These are phyloP conservation scores for Hypoxylon sp. DNA, from an alignment of 2,329 filamentous ascomycete species.

Conservation along the genomic window DNA sequence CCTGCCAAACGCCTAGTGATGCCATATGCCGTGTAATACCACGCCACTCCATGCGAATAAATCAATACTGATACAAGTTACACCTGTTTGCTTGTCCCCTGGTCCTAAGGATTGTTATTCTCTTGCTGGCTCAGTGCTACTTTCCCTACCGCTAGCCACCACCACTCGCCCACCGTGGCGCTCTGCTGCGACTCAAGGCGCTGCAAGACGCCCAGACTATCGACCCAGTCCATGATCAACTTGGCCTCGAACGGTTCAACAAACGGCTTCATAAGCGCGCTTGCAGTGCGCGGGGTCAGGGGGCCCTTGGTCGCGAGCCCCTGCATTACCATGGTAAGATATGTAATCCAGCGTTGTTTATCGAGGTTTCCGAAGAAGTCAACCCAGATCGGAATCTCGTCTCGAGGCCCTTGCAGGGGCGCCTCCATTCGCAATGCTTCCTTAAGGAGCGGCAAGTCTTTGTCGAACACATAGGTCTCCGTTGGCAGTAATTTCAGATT, in stretches of 20 bases:
- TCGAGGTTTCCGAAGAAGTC: conserved; percentile 76
- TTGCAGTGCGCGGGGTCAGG: conserved; percentile 66
- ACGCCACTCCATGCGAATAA: conserved; percentile 3
- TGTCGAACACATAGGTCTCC: conserved; percentile 68
- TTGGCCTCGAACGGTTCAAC: conserved; percentile 75
- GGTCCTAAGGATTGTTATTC: conserved; percentile 8
- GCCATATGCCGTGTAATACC: conserved; percentile 6
- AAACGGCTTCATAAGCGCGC: conserved; percentile 68
- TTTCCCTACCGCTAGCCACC: conserved; percentile 73
- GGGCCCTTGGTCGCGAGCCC: conserved; percentile 74
- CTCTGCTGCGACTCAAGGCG: conserved; percentile 59
- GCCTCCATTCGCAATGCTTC: conserved; percentile 57
- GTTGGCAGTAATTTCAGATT: conserved; percentile 73
- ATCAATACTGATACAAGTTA: conserved; percentile 8
- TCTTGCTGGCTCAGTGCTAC: conserved; percentile 46
- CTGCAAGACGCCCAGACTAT: conserved; percentile 65
- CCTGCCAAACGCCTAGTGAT: conserved; percentile 33
- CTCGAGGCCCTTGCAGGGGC: conserved; percentile 59
- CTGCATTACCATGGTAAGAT: conserved; percentile 74
- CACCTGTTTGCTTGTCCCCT: background rate
- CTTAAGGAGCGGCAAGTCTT: conserved; percentile 62
- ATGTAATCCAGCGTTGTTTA: conserved; percentile 73
- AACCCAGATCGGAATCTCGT: conserved; percentile 78
- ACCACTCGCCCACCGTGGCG: conserved; percentile 72
- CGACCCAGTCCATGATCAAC: conserved; percentile 72